These are phyloP conservation scores for Gaeumannomyces tritici DNA, from an alignment of 2,329 filamentous ascomycete species.

Conservation along the genomic window DNA sequence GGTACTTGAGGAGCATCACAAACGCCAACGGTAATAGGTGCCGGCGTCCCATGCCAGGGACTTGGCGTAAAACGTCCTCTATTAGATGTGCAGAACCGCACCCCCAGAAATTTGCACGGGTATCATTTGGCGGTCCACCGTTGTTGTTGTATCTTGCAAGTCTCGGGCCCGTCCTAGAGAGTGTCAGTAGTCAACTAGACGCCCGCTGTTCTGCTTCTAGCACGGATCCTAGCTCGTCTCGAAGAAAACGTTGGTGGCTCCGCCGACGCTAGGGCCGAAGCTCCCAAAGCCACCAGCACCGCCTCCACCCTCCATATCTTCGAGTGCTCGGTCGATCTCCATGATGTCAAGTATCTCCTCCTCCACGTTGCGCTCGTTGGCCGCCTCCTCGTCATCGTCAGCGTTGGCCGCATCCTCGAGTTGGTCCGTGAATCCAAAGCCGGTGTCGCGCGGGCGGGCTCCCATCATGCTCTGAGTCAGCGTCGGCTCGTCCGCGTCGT, in stretches of 20 bases:
- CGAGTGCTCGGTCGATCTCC: conserved; percentile 52
- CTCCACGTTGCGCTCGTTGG: conserved; percentile 41
- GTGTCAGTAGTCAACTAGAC: neutral
- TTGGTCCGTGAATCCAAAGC: conserved; percentile 39
- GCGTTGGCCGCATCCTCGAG: conserved; percentile 43
- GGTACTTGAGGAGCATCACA: neutral
- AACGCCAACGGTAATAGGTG: neutral
- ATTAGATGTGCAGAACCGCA: neutral
- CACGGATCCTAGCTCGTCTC: conserved; percentile 10
- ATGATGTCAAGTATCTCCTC: conserved; percentile 55
- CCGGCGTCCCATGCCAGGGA: neutral
- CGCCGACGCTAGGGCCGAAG: conserved; percentile 22
- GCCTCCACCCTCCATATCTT: conserved; percentile 41
- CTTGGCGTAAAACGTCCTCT: neutral
- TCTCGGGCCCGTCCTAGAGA: neutral
- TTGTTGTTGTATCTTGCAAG: neutral
- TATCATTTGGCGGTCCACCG: neutral
- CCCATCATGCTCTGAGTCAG: conserved; percentile 14
- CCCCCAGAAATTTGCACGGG: neutral
- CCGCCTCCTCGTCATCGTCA: conserved; percentile 36
- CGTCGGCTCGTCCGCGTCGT: conserved; percentile 14
- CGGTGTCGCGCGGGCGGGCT: conserved; percentile 16
- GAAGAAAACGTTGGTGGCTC: conserved; percentile 16
- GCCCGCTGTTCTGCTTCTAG: neutral
- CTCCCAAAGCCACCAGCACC: conserved; percentile 24